phyloP scores from a whole-genome alignment of 1,139 yeast genomes.

The Debaryomyces fabryi region DNA sequence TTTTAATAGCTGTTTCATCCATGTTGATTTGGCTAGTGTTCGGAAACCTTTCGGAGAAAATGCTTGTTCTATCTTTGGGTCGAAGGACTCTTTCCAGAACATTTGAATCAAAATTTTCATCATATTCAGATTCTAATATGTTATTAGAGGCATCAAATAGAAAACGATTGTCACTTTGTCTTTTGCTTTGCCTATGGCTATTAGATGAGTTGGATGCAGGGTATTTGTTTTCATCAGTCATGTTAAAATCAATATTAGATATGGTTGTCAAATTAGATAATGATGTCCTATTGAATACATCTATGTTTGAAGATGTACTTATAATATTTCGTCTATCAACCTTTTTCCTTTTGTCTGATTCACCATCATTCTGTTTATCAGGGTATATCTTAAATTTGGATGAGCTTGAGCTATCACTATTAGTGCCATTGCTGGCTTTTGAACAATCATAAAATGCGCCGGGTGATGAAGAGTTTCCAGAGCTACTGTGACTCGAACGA shows the following conservation, averaged over 20 bases:
- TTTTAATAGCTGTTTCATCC: slow-evolving; percentile 10
- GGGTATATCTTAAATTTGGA: slow-evolving; percentile 16
- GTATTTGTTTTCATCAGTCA: slow-evolving; percentile 1
- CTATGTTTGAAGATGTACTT: slow-evolving; percentile 23
- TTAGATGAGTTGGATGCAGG: not conserved
- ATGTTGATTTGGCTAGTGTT: slow-evolving; percentile 8
- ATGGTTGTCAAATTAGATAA: slow-evolving; percentile 17
- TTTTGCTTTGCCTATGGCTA: not conserved
- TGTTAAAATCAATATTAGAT: slow-evolving; percentile 15
- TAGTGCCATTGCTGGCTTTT: not conserved
- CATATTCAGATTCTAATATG: not conserved
- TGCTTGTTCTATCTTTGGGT: not conserved
- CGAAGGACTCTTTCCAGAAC: slow-evolving; percentile 8
- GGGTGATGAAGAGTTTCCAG: not conserved
- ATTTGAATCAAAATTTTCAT: not conserved
- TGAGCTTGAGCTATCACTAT: slow-evolving; percentile 15
- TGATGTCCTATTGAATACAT: slow-evolving; percentile 18
- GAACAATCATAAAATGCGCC: not conserved
- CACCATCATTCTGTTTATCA: slow-evolving; percentile 12
- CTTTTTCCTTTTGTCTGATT: not conserved
- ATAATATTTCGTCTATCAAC: slow-evolving; percentile 18
- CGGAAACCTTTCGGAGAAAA: not conserved
- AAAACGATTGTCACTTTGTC: slow-evolving; percentile 4
- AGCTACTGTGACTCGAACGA: not conserved
- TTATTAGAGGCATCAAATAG: slow-evolving; percentile 2